Conservation (phyloP, 352 stramenopile species). For the Phytophthora sp. region DNA sequence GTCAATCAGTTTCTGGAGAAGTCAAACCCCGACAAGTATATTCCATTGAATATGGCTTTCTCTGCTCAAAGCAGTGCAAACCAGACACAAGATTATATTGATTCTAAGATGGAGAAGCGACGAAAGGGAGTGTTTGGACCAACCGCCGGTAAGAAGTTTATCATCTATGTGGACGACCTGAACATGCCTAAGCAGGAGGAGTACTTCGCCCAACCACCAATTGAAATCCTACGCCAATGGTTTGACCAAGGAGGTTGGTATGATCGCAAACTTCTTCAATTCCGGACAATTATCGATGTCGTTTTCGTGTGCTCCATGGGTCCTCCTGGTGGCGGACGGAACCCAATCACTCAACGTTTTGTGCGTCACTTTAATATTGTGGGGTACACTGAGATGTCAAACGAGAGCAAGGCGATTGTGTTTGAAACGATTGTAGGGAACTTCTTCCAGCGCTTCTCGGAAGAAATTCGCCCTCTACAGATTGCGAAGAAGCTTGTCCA, state of each 20-base stretch:
- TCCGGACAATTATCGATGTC: constrained; percentile 92
- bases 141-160: constrained; percentile 90
- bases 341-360: constrained; percentile 81
- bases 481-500: constrained; percentile 70
- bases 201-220: constrained; percentile 94
- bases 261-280: constrained; percentile 92
- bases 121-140: constrained; percentile 94
- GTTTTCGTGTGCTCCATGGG: constrained; percentile 87
- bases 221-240: constrained; percentile 95
- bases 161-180: constrained; percentile 95
- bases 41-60: constrained; percentile 93
- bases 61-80: constrained; percentile 93
- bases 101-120: constrained; percentile 94
- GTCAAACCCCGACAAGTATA: constrained; percentile 88
- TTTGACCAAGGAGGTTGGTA: constrained; percentile 96
- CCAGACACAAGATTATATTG: constrained; percentile 94
- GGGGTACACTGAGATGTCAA: constrained; percentile 85
- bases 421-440: constrained; percentile 84
- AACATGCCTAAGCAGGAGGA: constrained; percentile 96
- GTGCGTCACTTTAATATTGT: constrained; percentile 89
- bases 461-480: constrained; percentile 65
- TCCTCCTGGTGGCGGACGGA: constrained; percentile 76
- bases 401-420: constrained; percentile 82
- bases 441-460: constrained; percentile 72
- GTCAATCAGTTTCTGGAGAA: constrained; percentile 93